These are phyloP conservation scores for Kodamaea leandrae DNA, from an alignment of 805 yeast species.

Conservation along the genomic window DNA sequence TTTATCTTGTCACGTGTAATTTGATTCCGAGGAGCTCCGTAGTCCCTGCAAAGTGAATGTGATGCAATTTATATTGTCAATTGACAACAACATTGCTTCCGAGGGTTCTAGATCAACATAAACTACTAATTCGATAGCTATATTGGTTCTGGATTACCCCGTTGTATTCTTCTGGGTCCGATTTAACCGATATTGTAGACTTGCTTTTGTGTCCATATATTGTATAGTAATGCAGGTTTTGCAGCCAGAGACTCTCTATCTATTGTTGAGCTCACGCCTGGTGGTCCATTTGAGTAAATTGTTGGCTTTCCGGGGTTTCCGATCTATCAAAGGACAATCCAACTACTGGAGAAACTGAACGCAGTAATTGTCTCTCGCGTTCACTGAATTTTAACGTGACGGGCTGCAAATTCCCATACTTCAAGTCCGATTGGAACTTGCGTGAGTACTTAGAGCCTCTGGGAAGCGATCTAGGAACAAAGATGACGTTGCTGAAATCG, in stretches of 20 bases:
- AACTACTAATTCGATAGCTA: too few species aligned
- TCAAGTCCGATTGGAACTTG: conserved; percentile 5
- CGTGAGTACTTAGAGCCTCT: conserved; percentile 3
- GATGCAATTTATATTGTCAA: too few species aligned
- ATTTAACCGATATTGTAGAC: too few species aligned
- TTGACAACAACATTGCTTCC: too few species aligned
- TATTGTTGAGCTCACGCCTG: neutral
- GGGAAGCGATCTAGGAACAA: conserved; percentile 8
- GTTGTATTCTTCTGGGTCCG: too few species aligned
- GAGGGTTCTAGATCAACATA: too few species aligned
- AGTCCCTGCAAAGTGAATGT: too few species aligned
- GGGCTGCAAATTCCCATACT: conserved; percentile 2
- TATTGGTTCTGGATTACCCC: too few species aligned
- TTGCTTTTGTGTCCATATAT: neutral
- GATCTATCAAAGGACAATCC: neutral
- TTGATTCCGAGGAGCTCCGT: neutral
- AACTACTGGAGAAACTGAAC: conserved; percentile 1
- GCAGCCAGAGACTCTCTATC: neutral
- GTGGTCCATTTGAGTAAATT: neutral
- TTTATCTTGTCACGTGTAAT: neutral
- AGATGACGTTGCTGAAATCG: conserved; percentile 8
- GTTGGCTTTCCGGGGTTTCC: neutral
- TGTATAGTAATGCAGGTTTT: neutral
- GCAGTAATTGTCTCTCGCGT: neutral
- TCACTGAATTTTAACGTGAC: neutral